phyloP scores from a whole-genome alignment of 768 basidiomycete species.

The Xanthoconium purpureum region DNA sequence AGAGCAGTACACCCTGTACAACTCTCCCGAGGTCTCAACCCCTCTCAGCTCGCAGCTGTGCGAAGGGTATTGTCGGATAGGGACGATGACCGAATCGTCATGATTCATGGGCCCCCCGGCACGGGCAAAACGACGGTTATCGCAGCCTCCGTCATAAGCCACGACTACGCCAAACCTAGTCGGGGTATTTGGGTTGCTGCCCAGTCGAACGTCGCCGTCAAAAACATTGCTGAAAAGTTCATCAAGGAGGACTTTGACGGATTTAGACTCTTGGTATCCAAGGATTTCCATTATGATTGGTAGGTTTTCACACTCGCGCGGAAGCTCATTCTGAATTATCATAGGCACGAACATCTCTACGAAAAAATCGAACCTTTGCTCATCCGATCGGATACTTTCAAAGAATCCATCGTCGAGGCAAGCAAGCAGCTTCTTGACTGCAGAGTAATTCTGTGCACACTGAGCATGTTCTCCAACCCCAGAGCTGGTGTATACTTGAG shows the following conservation, averaged over 20 bases:
- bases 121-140: conserved; percentile 47
- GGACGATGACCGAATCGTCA: conserved; percentile 20
- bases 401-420: conserved; percentile 10
- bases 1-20: not conserved
- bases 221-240: conserved; percentile 51
- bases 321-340: not conserved
- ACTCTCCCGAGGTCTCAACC: conserved; percentile 15
- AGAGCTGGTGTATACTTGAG: conserved; percentile 13
- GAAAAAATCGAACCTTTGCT: conserved; percentile 31
- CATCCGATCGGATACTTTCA: conserved; percentile 37
- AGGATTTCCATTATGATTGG: conserved; percentile 48
- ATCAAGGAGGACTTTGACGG: conserved; percentile 27
- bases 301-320: conserved; percentile 13
- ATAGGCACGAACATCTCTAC: conserved; percentile 54
- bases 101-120: conserved; percentile 39
- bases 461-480: conserved; percentile 43
- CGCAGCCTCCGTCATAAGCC: conserved; percentile 33
- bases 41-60: conserved; percentile 31
- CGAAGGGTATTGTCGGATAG: conserved; percentile 27
- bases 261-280: conserved; percentile 44
- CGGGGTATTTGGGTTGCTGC: conserved; percentile 40
- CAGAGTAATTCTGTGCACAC: conserved; percentile 44
- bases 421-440: conserved; percentile 27
- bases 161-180: conserved; percentile 4
- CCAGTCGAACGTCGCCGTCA: conserved; percentile 51